A percentile compares a stretch with the other conserved stretches of the same genome.
phyloP scores from a whole-genome alignment of 1,284 basidiomycete species.

The Malassezia yamatoensis region DNA sequence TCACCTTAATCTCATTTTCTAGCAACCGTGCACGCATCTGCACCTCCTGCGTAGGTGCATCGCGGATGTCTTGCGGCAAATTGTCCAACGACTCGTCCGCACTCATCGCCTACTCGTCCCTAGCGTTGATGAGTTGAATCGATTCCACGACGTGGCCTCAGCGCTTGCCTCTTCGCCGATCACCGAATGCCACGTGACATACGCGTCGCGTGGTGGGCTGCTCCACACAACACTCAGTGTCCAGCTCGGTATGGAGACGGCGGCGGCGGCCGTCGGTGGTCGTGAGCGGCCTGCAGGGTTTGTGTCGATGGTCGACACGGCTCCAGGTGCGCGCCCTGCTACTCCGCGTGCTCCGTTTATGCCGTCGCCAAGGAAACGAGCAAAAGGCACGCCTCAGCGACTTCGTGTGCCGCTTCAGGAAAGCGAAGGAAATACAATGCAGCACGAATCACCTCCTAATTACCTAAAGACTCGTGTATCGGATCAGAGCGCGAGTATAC shows the following conservation, averaged over 20 bases:
- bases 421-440: not conserved
- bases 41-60: constrained; percentile 39
- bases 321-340: not conserved
- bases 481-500: no score
- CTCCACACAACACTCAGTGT: constrained; percentile 8
- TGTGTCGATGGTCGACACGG: not conserved
- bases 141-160: constrained; percentile 1
- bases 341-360: constrained; percentile 15
- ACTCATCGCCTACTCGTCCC: constrained; percentile 5
- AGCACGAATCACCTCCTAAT: no score
- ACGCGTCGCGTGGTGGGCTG: constrained; percentile 3
- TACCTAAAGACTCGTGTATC: no score
- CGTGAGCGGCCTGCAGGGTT: constrained; percentile 11
- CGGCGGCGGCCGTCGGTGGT: not conserved
- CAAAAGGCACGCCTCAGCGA: not conserved
- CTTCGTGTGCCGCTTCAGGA: constrained; percentile 1
- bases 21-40: constrained; percentile 43
- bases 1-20: constrained; percentile 46
- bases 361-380: constrained; percentile 17
- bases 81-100: constrained; percentile 5
- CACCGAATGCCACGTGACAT: constrained; percentile 10
- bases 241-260: constrained; percentile 6
- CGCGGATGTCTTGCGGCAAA: constrained; percentile 38
- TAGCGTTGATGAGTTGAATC: not conserved
- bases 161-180: constrained; percentile 4